Percentiles rank a stretch among this genome's conserved stretches.
These are phyloP conservation scores for Beauveria australis DNA, from an alignment of 2,329 filamentous ascomycete species.

Conservation along the genomic window DNA sequence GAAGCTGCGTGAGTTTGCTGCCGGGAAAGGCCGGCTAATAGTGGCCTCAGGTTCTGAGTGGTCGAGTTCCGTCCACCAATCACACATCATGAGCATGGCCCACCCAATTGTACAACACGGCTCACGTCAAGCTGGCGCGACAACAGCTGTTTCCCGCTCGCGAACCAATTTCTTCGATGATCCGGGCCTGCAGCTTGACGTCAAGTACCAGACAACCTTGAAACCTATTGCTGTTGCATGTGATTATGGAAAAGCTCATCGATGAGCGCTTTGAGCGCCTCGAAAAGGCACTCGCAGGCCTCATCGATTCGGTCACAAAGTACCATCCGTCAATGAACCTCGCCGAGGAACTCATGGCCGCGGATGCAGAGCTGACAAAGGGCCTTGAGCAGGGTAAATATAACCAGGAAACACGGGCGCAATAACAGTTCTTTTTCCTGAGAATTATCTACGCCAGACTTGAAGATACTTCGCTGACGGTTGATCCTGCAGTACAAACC, in stretches of 20 bases:
- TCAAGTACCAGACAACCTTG: background rate
- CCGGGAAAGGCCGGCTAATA: constrained; percentile 11
- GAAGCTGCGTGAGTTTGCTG: constrained; percentile 10
- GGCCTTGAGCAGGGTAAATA: constrained; percentile 56
- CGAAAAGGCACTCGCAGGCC: constrained; percentile 55
- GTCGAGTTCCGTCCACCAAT: background rate
- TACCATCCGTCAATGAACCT: constrained; percentile 67
- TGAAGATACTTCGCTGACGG: background rate
- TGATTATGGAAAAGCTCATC: constrained; percentile 52
- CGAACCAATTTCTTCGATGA: background rate
- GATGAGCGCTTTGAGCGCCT: constrained; percentile 57
- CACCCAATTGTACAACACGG: background rate
- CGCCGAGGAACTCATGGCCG: constrained; percentile 60
- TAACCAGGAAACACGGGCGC: no score
- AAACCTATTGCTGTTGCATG: background rate
- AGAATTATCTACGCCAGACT: background rate
- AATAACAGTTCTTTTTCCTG: no score
- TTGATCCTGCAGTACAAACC: constrained; percentile 45
- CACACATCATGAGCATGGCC: background rate
- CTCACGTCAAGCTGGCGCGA: background rate
- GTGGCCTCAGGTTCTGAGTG: constrained; percentile 11
- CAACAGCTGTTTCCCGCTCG: background rate
- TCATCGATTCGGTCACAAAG: constrained; percentile 74
- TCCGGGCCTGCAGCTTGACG: background rate
- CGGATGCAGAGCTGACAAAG: constrained; percentile 58